These are phyloP conservation scores for Pseudodiploospora longispora DNA, from an alignment of 2,329 filamentous ascomycete species.

Conservation along the genomic window DNA sequence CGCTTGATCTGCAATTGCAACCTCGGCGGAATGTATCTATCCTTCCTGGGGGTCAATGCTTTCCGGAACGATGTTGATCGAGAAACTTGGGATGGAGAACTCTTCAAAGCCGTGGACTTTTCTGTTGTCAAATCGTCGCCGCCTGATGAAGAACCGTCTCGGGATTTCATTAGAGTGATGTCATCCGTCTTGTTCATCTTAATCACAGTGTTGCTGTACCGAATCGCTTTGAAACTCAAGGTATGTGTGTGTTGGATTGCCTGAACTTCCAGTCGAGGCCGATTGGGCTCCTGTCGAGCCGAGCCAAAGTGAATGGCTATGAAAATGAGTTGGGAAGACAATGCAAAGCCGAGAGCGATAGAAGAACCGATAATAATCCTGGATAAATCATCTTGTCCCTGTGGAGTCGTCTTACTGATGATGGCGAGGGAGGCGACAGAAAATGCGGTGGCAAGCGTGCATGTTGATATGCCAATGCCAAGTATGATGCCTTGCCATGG, in stretches of 20 bases:
- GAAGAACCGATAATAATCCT: constrained; percentile 35
- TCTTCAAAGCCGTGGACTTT: constrained; percentile 21
- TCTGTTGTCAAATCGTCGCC: constrained; percentile 16
- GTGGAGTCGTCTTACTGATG: constrained; percentile 18
- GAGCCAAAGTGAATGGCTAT: constrained; percentile 36
- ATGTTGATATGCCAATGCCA: constrained; percentile 28
- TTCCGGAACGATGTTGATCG: constrained; percentile 51
- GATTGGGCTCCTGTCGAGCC: constrained; percentile 21
- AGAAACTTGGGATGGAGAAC: constrained; percentile 36
- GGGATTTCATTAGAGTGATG: constrained; percentile 25
- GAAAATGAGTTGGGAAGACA: constrained; percentile 41
- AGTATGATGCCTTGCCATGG: constrained; percentile 18
- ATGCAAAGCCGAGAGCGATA: constrained; percentile 36
- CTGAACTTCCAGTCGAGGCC: neutral
- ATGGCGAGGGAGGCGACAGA: constrained; percentile 37
- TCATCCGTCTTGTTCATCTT: constrained; percentile 23
- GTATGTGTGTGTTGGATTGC: constrained; percentile 14
- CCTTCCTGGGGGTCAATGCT: constrained; percentile 38
- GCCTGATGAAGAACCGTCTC: constrained; percentile 36
- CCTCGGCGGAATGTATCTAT: constrained; percentile 27
- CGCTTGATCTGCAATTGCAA: neutral
- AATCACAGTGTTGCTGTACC: constrained; percentile 39
- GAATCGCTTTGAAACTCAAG: constrained; percentile 41
- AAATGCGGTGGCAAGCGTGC: constrained; percentile 35
- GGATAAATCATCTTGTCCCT: constrained; percentile 1